These are phyloP conservation scores for Erythrophleum fordii DNA, from an alignment of 306 rosid genomes.

Conservation along the genomic window DNA sequence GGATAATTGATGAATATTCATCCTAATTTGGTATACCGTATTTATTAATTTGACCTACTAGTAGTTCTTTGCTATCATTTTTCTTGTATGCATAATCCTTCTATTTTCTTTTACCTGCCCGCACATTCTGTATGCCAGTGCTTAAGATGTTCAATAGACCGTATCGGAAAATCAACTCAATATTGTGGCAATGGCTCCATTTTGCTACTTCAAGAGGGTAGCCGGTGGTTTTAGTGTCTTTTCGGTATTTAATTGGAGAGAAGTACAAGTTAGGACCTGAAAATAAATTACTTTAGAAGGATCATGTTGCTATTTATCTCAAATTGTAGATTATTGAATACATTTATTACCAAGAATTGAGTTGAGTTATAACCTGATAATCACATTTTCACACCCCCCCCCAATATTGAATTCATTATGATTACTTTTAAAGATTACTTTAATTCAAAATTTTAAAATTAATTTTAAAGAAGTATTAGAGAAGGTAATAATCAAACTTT, in stretches of 20 bases:
- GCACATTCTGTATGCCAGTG: slow-evolving; percentile 11
- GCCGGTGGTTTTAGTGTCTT: background rate
- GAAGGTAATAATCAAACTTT: background rate
- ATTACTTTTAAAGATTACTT: background rate
- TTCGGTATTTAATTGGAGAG: background rate
- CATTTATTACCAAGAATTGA: background rate
- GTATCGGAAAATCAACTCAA: background rate
- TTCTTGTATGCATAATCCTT: background rate
- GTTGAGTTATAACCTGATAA: background rate
- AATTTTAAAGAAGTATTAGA: background rate
- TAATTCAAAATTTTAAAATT: background rate
- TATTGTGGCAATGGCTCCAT: background rate
- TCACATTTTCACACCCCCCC: background rate
- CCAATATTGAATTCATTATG: background rate
- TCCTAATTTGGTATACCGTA: background rate
- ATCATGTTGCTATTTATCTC: background rate
- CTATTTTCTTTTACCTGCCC: slow-evolving; percentile 18
- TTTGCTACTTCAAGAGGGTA: background rate
- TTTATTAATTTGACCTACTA: background rate
- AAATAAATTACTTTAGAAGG: background rate
- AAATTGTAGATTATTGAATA: background rate
- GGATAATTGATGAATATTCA: slow-evolving; percentile 30
- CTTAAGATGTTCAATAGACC: background rate
- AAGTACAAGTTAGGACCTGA: background rate
- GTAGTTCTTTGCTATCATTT: background rate